Base-by-base conservation (phyloP, 768 basidiomycete species). In the Terana coerulea region DNA sequence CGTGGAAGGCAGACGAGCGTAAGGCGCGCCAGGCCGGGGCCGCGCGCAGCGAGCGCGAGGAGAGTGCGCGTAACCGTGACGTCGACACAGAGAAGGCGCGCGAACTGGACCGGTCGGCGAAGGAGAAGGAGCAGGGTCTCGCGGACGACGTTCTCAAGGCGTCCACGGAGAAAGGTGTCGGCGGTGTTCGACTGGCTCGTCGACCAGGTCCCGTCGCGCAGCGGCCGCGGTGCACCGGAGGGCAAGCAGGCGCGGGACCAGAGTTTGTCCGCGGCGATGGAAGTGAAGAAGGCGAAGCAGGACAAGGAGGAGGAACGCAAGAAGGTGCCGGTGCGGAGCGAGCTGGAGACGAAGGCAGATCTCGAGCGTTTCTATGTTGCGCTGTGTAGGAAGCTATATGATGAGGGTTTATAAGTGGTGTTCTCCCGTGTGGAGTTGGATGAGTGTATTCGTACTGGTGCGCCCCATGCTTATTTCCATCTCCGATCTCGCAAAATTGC, bases 311-410 rank as follows among this genome's bases (percentile, higher is more conserved):
- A 63, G 56, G 57, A 59, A 37, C 56, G 59, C 53, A 45, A 57
- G 43, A 68, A 61, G 54, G 57, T 61, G 44, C 60, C 58, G 54
- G 58, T 62, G 49, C 57, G 59, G 56, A 64, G 49, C 31, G 86
- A 88, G 53, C 61, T 85, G 12, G 75, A 72, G 47, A 77, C 76
- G 51, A 87, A 87, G 69, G 78, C 80, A 60, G 89, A 93, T 63
- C 68, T 98, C 62, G 93, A 95, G 64, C 72, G 84, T 60, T 91
- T 99, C 68, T 95, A 95, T 66, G 77, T 97, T 29, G 90, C 94
- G 5, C 67, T 98, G 39, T 81, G 88, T 57, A 79, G 88, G 67
- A 95, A 91, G 71, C 68, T 99, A 70, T 92, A 94, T 59, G 89
- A 98, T 52, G 92, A 97, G 64, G 95, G 95, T 10, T 68, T 94